Base-by-base conservation (phyloP, 495 filamentous ascomycete species). In the Cryomyces minteri region DNA sequence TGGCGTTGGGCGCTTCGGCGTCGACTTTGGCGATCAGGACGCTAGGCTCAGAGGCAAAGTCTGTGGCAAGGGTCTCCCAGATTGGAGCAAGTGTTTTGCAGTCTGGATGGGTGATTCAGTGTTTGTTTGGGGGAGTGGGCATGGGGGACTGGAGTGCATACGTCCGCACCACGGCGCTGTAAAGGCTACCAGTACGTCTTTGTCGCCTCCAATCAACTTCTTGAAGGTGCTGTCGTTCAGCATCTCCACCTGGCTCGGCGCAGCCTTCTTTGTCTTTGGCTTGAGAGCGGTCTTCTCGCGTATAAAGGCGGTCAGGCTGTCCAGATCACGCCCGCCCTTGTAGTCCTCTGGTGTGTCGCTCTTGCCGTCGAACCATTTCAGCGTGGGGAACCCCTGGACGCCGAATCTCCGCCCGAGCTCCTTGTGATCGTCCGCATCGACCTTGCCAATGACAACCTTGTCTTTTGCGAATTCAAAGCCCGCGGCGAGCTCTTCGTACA, bases 291-390 rank as follows among this genome's bases (percentile, higher is more conserved):
- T 88, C 77, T 96, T 92, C 55, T 93, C 81, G 10, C 74, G 69
- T 43, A 98, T 76, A 64, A 90, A 98, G 31, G 67, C 65, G 32
- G 71, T 67, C 61, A 98, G 66, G 56, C 79, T 83, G 56, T 96
- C 90, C 14, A 96, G 58, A 66, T 98, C 90, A 47, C 90, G 71
- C 8, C 83, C 84, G 47, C 84, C 79, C 42, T 76, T 79, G 65
- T 95, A 96, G 49, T 94, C 83, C 52, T 70, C 72, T 0, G 90
- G 87, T 58, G 70, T 80, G 50, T 88, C 80, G 52, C 82, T 88
- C 75, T 92, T 94, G 47, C 90, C 90, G 66, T 96, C 88, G 59
- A 98, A 98, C 77, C 80, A 98, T 62, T 98, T 98, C 51, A 98
- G 65, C 0, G 90, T 96, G 11, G 90, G 90, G 70, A 96, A 98